Conservation (phyloP, 1,139 yeast genomes). For the Nakaseomyces nivariensis region DNA sequence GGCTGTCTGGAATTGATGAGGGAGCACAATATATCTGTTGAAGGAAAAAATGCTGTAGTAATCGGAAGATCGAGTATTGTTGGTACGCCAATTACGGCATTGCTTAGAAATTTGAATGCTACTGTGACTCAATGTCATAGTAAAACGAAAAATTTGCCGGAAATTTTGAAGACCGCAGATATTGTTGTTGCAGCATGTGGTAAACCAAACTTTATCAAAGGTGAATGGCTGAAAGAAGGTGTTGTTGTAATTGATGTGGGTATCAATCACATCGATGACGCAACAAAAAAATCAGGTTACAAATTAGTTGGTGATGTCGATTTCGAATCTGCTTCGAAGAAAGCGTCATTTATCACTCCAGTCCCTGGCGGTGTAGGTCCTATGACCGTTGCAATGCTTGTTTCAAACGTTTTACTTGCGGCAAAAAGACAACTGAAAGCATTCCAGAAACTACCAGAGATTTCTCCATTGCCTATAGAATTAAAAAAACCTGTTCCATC, state of each 20-base stretch:
- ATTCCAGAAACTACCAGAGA: conserved; percentile 24
- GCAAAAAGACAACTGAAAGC: conserved; percentile 43
- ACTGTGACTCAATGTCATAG: conserved; percentile 70
- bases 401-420: conserved; percentile 76
- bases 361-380: conserved; percentile 99
- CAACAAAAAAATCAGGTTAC: conserved; percentile 52
- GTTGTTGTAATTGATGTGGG: conserved; percentile 73
- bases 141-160: conserved; percentile 43
- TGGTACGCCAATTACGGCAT: conserved; percentile 69
- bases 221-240: conserved; percentile 62
- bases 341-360: conserved; percentile 68
- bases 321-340: conserved; percentile 44
- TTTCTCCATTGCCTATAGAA: conserved; percentile 50
- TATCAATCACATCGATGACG: conserved; percentile 61
- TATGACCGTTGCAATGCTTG: conserved; percentile 95
- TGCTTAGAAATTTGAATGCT: conserved; percentile 61
- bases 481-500: conserved; percentile 80
- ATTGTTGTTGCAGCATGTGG: conserved; percentile 74
- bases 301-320: conserved; percentile 73
- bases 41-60: conserved; percentile 68
- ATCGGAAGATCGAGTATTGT: conserved; percentile 77
- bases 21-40: conserved; percentile 47
- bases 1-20: conserved; percentile 62
- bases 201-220: conserved; percentile 56
- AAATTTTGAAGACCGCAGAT: conserved; percentile 52